Evolutionary conservation across 495 filamentous ascomycete species (phyloP), one percentile per base, ranked within the genome.

Genomic region (Neurospora intermedia): DNA sequence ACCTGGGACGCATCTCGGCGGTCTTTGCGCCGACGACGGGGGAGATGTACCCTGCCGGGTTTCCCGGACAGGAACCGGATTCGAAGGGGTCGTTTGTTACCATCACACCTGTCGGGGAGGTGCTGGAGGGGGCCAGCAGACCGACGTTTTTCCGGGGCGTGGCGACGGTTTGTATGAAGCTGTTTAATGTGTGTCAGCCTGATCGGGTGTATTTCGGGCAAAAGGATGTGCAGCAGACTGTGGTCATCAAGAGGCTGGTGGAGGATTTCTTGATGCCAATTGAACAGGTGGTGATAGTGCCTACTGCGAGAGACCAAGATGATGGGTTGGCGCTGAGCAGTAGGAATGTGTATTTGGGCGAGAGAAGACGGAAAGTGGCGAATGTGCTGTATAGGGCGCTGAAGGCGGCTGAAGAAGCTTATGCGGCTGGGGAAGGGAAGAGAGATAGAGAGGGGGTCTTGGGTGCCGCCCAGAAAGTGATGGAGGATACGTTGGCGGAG

Each of bases 111-210:
- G 82, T 98, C 3, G 88, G 89, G 9, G 88, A 88, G 69, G 86
- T 93, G 62, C 85, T 98, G 4, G 96, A 99, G 82, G 96, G 96
- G 16, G 86, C 87, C 8, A 92, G 90, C 9, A 84, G 96, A n/a
- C 96, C 96, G 5, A 94, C 96, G 16, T 99, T 99, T 82, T 98
- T 99, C 80, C 85, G 96, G 31, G 96, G 96, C 6, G 96, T 99
- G 35, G 95, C 96, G 38, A 98, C 96, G 13, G 91, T 99, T 13
- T 97, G 94, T 82, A 95, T 94, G 91, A 99, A 99, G 85, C 83
- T 99, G 31, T 96, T 99, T 83, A 98, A 98, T 78, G 93, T 95
- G 69, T 91, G 94, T 46, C 87, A 89, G 75, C 93, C 96, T 3
- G 93, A 97, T 54, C 88, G 88, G 59, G 96, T 94, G 1, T 99